Conservation (phyloP, 768 basidiomycete genomes). For the Podaxis sp. region DNA sequence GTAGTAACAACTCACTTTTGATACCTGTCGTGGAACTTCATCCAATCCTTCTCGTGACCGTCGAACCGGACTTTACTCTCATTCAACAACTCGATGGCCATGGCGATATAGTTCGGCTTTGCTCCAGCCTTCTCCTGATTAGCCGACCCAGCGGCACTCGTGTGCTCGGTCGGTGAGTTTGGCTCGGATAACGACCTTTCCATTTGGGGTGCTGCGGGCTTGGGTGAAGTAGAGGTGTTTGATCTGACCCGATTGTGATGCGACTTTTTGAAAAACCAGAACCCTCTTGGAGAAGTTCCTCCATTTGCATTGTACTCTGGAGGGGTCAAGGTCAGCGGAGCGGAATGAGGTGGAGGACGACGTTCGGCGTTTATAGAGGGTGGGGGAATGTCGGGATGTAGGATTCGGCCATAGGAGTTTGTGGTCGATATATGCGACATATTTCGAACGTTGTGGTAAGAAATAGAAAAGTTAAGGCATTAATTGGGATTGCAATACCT, state of each 20-base stretch:
- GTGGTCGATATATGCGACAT: conserved; percentile 4
- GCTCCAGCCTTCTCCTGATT: neutral
- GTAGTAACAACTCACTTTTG: neutral
- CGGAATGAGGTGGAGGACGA: neutral
- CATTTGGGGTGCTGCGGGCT: neutral
- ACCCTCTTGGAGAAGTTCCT: neutral
- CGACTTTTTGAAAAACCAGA: conserved; percentile 2
- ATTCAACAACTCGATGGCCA: neutral
- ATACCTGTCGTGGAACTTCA: conserved; percentile 5
- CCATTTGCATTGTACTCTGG: neutral
- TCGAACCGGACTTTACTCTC: conserved; percentile 9
- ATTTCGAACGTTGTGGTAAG: neutral
- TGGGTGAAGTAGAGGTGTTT: neutral
- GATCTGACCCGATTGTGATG: neutral
- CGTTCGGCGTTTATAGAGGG: neutral
- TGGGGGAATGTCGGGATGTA: neutral
- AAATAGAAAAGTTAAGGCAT: neutral
- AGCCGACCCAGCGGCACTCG: neutral
- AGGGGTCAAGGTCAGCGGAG: neutral
- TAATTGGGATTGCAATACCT: neutral
- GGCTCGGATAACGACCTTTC: conserved; percentile 8
- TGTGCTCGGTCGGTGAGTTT: conserved; percentile 4
- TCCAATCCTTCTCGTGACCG: conserved; percentile 4
- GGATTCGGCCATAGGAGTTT: neutral
- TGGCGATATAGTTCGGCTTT: conserved; percentile 4